phyloP scores from a whole-genome alignment of 2,329 filamentous ascomycete genomes.

The Eutypa lata region DNA sequence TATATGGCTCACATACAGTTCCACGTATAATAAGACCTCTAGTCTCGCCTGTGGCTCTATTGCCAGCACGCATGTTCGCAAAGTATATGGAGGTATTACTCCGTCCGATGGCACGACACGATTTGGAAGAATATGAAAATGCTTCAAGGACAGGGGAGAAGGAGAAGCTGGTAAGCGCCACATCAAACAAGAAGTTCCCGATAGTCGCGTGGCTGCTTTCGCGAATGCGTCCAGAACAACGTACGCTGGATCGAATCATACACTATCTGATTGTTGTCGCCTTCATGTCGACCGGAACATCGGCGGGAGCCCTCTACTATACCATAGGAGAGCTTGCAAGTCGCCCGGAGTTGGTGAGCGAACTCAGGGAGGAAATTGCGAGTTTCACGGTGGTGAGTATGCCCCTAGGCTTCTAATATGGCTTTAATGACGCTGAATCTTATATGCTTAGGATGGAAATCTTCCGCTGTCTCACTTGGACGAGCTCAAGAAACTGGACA shows the following conservation, averaged over 20 bases:
- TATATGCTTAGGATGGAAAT: constrained; percentile 6
- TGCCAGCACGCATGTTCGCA: constrained; percentile 6
- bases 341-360: constrained; percentile 6
- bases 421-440: neutral
- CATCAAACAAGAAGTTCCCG: constrained; percentile 5
- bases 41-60: constrained; percentile 2
- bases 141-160: neutral
- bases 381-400: neutral
- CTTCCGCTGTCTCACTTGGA: constrained; percentile 14
- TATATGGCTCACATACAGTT: constrained; percentile 2
- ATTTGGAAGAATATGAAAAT: constrained; percentile 5
- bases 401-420: neutral
- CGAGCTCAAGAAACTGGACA: constrained; percentile 21
- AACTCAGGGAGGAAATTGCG: constrained; percentile 7
- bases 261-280: constrained; percentile 10
- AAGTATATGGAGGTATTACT: constrained; percentile 9
- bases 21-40: constrained; percentile 8
- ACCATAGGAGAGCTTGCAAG: constrained; percentile 8
- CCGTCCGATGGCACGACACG: constrained; percentile 5
- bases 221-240: constrained; percentile 5
- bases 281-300: constrained; percentile 12
- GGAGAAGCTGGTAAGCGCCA: constrained; percentile 1
- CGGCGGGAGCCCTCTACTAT: constrained; percentile 7
- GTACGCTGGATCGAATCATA: constrained; percentile 1
- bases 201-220: constrained; percentile 6